Evolutionary conservation across 208 protist species (phyloP).

Genomic region (Acanthamoeba triangularis): DNA sequence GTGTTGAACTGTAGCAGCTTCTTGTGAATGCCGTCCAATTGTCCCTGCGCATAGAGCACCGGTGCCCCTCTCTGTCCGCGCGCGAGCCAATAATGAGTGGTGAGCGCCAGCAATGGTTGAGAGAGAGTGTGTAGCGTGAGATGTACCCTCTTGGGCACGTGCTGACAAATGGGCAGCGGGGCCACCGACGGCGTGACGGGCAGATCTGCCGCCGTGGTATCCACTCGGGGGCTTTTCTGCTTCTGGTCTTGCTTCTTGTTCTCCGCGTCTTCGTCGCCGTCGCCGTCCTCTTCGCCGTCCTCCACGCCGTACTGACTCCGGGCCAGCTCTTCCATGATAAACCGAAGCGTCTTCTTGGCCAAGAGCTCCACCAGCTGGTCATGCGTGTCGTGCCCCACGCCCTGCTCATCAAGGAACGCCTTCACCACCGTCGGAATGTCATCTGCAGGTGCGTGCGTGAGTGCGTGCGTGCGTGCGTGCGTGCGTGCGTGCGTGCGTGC

Average conservation of each 20-base stretch:
- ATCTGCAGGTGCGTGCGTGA: neutral
- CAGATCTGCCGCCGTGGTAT: neutral
- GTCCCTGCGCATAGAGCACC: constrained; percentile 58
- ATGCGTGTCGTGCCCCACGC: neutral
- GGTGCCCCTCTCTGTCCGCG: constrained; percentile 5
- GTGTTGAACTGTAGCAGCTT: constrained; percentile 62
- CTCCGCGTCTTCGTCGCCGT: neutral
- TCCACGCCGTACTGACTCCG: neutral
- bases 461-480: too few species aligned
- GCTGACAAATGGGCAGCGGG: neutral
- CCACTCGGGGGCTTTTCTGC: neutral
- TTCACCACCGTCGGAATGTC: neutral
- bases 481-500: too few species aligned
- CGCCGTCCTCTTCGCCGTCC: neutral
- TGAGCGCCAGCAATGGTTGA: neutral
- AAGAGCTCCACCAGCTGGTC: neutral
- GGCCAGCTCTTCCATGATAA: neutral
- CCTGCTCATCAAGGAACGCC: neutral
- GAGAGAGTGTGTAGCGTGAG: too few species aligned
- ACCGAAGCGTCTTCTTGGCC: neutral
- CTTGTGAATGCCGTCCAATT: constrained; percentile 63
- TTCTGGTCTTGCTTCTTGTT: neutral
- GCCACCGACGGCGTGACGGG: neutral
- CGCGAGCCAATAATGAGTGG: neutral
- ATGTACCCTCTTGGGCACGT: neutral